A percentile compares a stretch with the other conserved stretches of the same genome.
Evolutionary conservation across 129 eudicot genomes (phyloP).

Genomic region (Lactuca saligna): DNA sequence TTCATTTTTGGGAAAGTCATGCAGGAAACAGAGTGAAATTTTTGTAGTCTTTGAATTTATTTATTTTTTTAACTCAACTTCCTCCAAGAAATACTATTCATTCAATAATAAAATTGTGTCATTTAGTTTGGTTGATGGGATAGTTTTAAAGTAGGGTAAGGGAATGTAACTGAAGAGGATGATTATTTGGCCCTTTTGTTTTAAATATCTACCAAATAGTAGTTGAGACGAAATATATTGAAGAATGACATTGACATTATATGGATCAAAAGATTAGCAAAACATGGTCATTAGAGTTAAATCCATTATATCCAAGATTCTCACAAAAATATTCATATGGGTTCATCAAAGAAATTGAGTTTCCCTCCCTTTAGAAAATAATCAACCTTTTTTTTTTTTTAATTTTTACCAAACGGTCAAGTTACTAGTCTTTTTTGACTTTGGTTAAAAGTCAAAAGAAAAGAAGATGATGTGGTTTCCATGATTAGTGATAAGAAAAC

Average conservation of each 20-base stretch:
- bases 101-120: slow-evolving; percentile 5
- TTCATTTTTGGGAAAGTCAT: neutral
- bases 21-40: neutral
- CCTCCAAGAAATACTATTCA: slow-evolving; percentile 5
- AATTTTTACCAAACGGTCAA: slow-evolving; percentile 7
- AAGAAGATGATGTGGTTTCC: slow-evolving; percentile 19
- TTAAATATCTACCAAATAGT: slow-evolving; percentile 28
- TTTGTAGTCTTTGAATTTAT: neutral
- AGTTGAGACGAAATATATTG: slow-evolving; percentile 27
- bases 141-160: slow-evolving; percentile 28
- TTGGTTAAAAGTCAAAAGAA: slow-evolving; percentile 22
- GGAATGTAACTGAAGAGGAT: slow-evolving; percentile 21
- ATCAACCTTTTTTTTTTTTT: too few relatives aligned
- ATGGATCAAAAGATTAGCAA: slow-evolving; percentile 19
- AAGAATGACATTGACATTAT: slow-evolving; percentile 32
- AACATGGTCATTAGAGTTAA: slow-evolving; percentile 18
- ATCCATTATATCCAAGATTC: slow-evolving; percentile 9
- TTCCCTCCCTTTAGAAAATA: neutral
- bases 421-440: slow-evolving; percentile 7
- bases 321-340: neutral
- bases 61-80: neutral
- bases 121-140: slow-evolving; percentile 24
- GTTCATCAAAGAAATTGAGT: neutral
- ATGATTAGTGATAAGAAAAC: slow-evolving; percentile 27
- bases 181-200: slow-evolving; percentile 21